Conservation (phyloP, 306 rosid genomes). For the Comarum palustre region DNA sequence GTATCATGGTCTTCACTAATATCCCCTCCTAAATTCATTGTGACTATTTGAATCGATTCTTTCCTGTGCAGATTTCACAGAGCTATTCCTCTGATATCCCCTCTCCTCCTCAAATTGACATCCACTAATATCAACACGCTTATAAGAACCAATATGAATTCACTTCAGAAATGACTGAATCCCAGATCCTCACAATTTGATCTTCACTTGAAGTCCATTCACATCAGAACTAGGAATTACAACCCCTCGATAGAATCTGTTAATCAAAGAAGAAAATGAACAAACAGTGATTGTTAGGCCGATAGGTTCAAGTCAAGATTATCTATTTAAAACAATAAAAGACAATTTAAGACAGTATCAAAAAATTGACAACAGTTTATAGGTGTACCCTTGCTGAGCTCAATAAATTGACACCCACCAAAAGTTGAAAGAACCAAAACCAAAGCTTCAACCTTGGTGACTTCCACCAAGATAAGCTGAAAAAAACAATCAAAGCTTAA, state of each 20-base stretch:
- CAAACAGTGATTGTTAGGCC: neutral
- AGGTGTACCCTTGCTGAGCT: neutral
- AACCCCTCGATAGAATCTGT: constrained; percentile 33
- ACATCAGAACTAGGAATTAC: constrained; percentile 26
- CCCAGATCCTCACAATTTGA: constrained; percentile 28
- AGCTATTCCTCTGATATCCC: constrained; percentile 23
- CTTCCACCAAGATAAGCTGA: constrained; percentile 16
- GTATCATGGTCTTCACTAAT: constrained; percentile 41
- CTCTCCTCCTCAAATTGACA: constrained; percentile 22
- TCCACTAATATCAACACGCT: neutral
- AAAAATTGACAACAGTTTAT: constrained; percentile 23
- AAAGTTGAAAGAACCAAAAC: constrained; percentile 16
- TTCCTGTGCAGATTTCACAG: constrained; percentile 10
- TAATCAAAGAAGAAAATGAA: constrained; percentile 8
- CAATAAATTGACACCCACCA: constrained; percentile 18
- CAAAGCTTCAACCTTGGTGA: constrained; percentile 4
- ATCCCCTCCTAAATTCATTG: constrained; percentile 65
- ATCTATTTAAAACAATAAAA: neutral
- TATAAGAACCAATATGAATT: constrained; percentile 18
- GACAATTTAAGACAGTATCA: constrained; percentile 11
- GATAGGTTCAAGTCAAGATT: neutral
- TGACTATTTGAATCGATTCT: constrained; percentile 29
- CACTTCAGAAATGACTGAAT: constrained; percentile 10
- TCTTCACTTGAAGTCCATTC: constrained; percentile 37
- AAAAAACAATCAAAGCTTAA: neutral